phyloP scores from a whole-genome alignment of 2,329 filamentous ascomycete genomes.

The Chrysosphaeria jannelii region DNA sequence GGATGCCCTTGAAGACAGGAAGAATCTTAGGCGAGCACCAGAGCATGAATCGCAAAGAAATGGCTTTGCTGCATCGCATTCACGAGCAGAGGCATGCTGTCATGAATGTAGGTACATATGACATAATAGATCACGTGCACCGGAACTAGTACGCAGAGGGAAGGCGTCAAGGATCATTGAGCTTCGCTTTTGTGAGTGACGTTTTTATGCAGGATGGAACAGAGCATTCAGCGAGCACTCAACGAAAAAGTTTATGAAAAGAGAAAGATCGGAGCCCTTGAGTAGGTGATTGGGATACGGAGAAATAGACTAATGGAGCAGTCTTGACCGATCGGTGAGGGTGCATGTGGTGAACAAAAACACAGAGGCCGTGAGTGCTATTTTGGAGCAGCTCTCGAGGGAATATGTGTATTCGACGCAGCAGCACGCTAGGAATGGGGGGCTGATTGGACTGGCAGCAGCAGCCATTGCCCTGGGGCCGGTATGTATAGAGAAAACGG shows the following conservation, averaged over 20 bases:
- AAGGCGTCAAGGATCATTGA: neutral
- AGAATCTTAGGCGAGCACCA: no score
- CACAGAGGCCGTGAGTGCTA: constrained; percentile 50
- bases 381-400: constrained; percentile 87
- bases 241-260: constrained; percentile 99
- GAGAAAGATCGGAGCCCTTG: constrained; percentile 81
- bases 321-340: constrained; percentile 71
- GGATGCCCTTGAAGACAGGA: no score
- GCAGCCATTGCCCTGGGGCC: constrained; percentile 83
- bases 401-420: constrained; percentile 95
- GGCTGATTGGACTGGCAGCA: constrained; percentile 78
- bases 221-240: constrained; percentile 61
- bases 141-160: no score
- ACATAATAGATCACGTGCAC: no score
- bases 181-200: neutral
- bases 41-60: no score
- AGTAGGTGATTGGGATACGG: no score
- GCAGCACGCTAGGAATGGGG: constrained; percentile 87
- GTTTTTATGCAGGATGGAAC: constrained; percentile 32
- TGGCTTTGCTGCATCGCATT: no score
- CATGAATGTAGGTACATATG: no score
- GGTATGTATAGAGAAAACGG: constrained; percentile 16
- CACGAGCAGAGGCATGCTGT: no score
- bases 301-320: no score
- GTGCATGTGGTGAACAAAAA: constrained; percentile 52